These are phyloP conservation scores for Leccinum pellstonianum DNA, from an alignment of 768 basidiomycete genomes.

Conservation along the genomic window DNA sequence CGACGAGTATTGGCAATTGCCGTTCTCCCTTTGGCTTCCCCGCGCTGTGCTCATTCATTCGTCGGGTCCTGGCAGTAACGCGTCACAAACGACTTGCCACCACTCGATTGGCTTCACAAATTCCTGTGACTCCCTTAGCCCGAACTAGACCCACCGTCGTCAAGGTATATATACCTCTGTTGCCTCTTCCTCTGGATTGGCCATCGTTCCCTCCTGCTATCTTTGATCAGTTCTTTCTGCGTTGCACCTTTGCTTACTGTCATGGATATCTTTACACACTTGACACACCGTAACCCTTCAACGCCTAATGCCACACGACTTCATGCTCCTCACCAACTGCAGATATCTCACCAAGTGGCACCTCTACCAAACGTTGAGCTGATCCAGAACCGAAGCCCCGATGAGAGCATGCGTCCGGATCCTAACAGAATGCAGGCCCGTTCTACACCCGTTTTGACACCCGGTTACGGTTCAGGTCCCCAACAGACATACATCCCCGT, in stretches of 20 bases:
- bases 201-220: slow-evolving; percentile 1
- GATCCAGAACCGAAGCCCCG: background rate
- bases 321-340: slow-evolving; percentile 6
- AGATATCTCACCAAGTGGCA: background rate
- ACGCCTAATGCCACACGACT: background rate
- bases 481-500: background rate
- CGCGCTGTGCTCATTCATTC: slow-evolving; percentile 7
- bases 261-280: slow-evolving; percentile 17
- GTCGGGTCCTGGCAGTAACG: slow-evolving; percentile 5
- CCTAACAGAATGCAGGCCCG: background rate
- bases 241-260: background rate
- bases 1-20: background rate
- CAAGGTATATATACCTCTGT: slow-evolving; percentile 18
- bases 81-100: slow-evolving; percentile 7
- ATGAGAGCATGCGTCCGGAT: background rate
- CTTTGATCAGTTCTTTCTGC: background rate
- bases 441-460: background rate
- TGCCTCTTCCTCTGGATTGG: background rate
- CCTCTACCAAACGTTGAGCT: background rate
- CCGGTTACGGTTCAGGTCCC: background rate
- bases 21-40: slow-evolving; percentile 8
- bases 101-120: background rate
- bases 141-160: background rate
- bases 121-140: background rate
- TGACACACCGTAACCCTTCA: slow-evolving; percentile 19